phyloP scores from a whole-genome alignment of 345 rosid genomes.

The Bruguiera gymnorhiza region DNA sequence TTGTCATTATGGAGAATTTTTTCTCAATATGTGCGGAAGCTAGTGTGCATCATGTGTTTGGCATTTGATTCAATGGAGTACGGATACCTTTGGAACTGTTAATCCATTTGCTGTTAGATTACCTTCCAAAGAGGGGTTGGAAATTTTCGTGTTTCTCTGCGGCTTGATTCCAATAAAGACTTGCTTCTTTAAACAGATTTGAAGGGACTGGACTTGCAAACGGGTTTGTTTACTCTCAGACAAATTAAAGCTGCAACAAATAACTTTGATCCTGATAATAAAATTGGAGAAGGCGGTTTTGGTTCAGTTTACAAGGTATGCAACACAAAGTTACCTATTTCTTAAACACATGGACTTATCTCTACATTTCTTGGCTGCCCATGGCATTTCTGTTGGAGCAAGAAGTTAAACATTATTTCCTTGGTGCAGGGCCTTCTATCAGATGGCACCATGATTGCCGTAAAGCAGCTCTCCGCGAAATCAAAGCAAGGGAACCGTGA shows the following conservation, averaged over 20 bases:
- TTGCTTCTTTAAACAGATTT: too few relatives aligned
- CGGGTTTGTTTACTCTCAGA: constrained; percentile 13
- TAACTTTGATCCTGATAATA: constrained; percentile 28
- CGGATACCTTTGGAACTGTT: too few relatives aligned
- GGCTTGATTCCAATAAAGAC: too few relatives aligned
- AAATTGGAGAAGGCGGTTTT: constrained; percentile 43
- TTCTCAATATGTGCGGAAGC: too few relatives aligned
- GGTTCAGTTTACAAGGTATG: constrained; percentile 35
- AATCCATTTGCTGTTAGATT: too few relatives aligned
- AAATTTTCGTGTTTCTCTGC: too few relatives aligned
- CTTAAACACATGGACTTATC: background rate
- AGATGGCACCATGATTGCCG: constrained; percentile 14
- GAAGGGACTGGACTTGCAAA: constrained; percentile 20
- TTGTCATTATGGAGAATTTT: too few relatives aligned
- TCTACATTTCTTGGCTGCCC: background rate
- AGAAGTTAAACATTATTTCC: background rate
- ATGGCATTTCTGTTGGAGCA: background rate
- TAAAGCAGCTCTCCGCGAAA: constrained; percentile 9
- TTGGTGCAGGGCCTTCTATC: constrained; percentile 13
- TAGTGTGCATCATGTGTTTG: too few relatives aligned
- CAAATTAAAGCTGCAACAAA: constrained; percentile 25
- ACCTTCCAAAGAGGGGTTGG: too few relatives aligned
- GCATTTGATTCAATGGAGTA: too few relatives aligned
- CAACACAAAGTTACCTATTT: background rate
- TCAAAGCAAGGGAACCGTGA: constrained; percentile 21